A percentile compares a stretch with the other conserved stretches of the same genome.
These are phyloP conservation scores for Elaeis guineensis DNA, from an alignment of 176 grass and related monocot genomes.

Conservation along the genomic window DNA sequence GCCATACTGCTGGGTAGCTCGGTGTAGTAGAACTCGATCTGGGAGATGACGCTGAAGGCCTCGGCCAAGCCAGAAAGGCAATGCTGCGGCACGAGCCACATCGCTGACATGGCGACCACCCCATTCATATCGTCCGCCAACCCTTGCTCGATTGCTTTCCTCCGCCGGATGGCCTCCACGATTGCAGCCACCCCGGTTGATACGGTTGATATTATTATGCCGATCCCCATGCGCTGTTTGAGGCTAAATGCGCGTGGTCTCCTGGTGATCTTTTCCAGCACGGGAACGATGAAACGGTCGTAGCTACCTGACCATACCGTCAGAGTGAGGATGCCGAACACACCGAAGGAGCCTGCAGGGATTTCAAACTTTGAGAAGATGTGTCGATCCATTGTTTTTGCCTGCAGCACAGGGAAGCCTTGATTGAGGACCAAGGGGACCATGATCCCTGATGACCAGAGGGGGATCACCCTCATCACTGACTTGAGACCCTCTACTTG, in stretches of 20 bases:
- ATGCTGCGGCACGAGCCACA: conserved; percentile 60
- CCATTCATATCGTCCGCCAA: background rate
- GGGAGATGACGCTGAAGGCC: conserved; percentile 46
- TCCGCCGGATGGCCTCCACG: conserved; percentile 27
- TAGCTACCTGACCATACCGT: conserved; percentile 47
- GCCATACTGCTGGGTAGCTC: conserved; percentile 52
- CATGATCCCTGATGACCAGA: conserved; percentile 50
- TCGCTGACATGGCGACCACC: conserved; percentile 25
- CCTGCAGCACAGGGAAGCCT: conserved; percentile 48
- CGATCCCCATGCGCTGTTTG: conserved; percentile 53
- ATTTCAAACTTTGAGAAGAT: conserved; percentile 27
- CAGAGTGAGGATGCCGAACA: conserved; percentile 44
- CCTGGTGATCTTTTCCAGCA: conserved; percentile 34
- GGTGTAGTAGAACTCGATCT: conserved; percentile 64
- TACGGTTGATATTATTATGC: conserved; percentile 19
- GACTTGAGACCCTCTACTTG: conserved; percentile 64
- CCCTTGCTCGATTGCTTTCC: conserved; percentile 10
- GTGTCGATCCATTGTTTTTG: conserved; percentile 35
- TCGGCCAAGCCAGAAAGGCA: conserved; percentile 43
- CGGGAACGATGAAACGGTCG: conserved; percentile 43
- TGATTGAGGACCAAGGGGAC: conserved; percentile 31
- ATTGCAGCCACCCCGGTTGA: conserved; percentile 14
- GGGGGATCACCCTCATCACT: conserved; percentile 36
- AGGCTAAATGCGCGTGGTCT: conserved; percentile 33
- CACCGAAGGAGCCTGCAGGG: conserved; percentile 36